Evolutionary conservation across 2,329 filamentous ascomycete genomes (phyloP).

Genomic region (Hawksworthiomyces lignivorus): DNA sequence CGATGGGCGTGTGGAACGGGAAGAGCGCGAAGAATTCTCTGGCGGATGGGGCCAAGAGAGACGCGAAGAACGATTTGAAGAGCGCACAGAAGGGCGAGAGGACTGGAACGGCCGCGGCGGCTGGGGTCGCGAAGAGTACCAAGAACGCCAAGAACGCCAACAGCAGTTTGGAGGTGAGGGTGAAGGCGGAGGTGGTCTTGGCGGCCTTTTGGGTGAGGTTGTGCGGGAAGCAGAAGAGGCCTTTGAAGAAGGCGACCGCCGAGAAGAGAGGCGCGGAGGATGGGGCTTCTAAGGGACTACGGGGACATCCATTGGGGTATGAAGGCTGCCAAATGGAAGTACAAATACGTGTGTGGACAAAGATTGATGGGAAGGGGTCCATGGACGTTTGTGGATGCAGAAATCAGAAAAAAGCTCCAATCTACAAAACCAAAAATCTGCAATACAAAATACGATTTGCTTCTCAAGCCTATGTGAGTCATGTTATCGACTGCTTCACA

Average conservation of each 20-base stretch:
- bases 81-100: conserved; percentile 10
- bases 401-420: too few relatives aligned
- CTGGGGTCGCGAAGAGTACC: neutral
- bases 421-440: too few relatives aligned
- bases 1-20: conserved; percentile 18
- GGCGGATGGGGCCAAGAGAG: conserved; percentile 17
- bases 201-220: conserved; percentile 15
- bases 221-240: conserved; percentile 16
- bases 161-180: conserved; percentile 9
- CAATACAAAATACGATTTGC: too few relatives aligned
- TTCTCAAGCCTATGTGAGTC: too few relatives aligned
- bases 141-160: conserved; percentile 1
- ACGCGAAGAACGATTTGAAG: conserved; percentile 5
- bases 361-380: too few relatives aligned
- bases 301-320: too few relatives aligned
- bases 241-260: conserved; percentile 16
- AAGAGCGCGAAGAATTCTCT: conserved; percentile 17
- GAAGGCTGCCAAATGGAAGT: too few relatives aligned
- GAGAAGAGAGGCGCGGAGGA: conserved; percentile 17
- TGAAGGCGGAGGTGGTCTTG: neutral
- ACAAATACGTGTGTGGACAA: too few relatives aligned
- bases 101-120: neutral
- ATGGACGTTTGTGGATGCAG: too few relatives aligned
- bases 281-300: conserved; percentile 6
- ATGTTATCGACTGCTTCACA: too few relatives aligned